Evolutionary conservation across 2,329 filamentous ascomycete species (phyloP), one percentile per base, ranked within the genome.

Genomic region (Myriosclerotinia scirpicola): DNA sequence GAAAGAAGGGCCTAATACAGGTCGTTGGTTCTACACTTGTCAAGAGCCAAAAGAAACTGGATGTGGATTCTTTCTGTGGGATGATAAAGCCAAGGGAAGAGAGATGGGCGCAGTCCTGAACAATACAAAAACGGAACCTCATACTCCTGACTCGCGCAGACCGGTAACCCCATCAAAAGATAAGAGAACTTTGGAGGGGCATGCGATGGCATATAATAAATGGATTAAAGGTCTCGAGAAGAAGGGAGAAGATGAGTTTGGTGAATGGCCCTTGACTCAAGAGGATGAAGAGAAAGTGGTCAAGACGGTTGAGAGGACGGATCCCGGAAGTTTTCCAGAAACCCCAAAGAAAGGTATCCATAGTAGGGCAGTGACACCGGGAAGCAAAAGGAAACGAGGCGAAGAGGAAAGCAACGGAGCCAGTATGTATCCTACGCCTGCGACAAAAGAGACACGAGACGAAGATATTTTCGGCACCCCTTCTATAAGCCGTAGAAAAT

Each of bases 21-120:
- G 83, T n/a, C 77, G 77, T 67, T 79, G 78, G 75, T 84, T 87
- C 75, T 85, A 84, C 67, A 81, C 79, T 3, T 87, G 85, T 69
- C 82, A 83, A 71, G 78, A 79, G 64, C 71, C 77, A n/a, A 75
- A 76, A 40, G 77, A 79, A 30, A 76, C 78, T 54, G 74, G 78
- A 36, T 88, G 86, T 71, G 78, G 78, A 0, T 85, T 88, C 76
- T 88, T 87, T 69, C 75, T 88, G 0, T 87, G 84, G 83, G 78
- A 83, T 9, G 80, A 84, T 17, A 81, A 85, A 54, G 85, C 85
- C 0, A 76, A 78, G 53, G 67, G 71, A 22, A 78, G 84, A 63
- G 82, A 85, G 73, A 71, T 66, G 60, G 74, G 74, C 15, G 79
- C 80, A 12, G 75, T 84, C 26, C 66, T 82, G 64, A 79, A 74